phyloP scores from a whole-genome alignment of 148 eudicot genomes.

The Spergularia marina region DNA sequence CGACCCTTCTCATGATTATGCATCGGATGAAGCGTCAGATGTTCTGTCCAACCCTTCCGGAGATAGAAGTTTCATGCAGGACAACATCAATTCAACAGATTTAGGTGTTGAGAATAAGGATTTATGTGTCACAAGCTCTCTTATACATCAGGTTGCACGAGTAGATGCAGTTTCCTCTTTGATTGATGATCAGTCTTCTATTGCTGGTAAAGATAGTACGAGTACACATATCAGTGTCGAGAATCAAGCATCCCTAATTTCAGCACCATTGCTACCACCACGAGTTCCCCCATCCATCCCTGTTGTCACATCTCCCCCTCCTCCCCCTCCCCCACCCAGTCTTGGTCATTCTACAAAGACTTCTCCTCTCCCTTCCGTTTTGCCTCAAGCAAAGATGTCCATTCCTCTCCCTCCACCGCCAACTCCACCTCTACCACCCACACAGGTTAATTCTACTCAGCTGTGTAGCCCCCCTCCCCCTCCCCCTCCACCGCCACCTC shows the following conservation, averaged over 20 bases:
- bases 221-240: neutral
- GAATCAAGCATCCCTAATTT: neutral
- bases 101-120: slow-evolving; percentile 30
- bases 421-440: slow-evolving; percentile 23
- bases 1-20: slow-evolving; percentile 73
- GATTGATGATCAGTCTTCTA: slow-evolving; percentile 23
- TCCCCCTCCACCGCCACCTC: slow-evolving; percentile 49
- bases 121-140: slow-evolving; percentile 25
- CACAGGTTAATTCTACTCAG: slow-evolving; percentile 10
- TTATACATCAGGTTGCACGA: slow-evolving; percentile 20
- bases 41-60: slow-evolving; percentile 34
- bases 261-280: slow-evolving; percentile 25
- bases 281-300: slow-evolving; percentile 20
- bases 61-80: slow-evolving; percentile 30
- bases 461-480: slow-evolving; percentile 39
- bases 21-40: slow-evolving; percentile 67
- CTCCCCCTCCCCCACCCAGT: slow-evolving; percentile 13
- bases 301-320: slow-evolving; percentile 7
- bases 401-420: slow-evolving; percentile 22
- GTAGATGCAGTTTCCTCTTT: slow-evolving; percentile 19
- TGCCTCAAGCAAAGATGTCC: too few relatives aligned
- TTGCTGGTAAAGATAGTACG: slow-evolving; percentile 22
- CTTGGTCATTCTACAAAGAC: slow-evolving; percentile 1
- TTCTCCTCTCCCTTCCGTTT: slow-evolving; percentile 6
- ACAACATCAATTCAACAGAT: slow-evolving; percentile 32